Evolutionary conservation across 208 protist genomes (phyloP).

Genomic region (Trypanosoma cruzi): DNA sequence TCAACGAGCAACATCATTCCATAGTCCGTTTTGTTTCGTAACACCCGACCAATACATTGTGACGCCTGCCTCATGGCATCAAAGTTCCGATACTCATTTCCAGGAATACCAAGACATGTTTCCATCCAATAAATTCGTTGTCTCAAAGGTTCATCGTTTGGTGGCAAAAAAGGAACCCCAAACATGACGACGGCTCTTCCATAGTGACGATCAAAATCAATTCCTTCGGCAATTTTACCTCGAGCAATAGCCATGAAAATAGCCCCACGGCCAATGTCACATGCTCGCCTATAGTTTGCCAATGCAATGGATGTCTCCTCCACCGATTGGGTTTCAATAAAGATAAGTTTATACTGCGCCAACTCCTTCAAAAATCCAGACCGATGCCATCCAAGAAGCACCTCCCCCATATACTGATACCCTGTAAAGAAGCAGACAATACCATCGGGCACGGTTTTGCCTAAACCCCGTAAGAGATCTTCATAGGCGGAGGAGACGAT

Average conservation of each 20-base stretch:
- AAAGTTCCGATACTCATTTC: slow-evolving; percentile 98
- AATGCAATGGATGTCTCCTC: slow-evolving; percentile 98
- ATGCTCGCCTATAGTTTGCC: slow-evolving; percentile 96
- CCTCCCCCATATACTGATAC: slow-evolving; percentile 96
- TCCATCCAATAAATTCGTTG: slow-evolving; percentile 98
- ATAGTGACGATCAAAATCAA: slow-evolving; percentile 99
- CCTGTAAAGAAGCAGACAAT: slow-evolving; percentile 98
- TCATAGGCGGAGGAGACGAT: slow-evolving; percentile 97
- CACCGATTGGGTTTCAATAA: slow-evolving; percentile 98
- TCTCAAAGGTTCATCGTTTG: slow-evolving; percentile 89
- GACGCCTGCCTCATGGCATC: slow-evolving; percentile 98
- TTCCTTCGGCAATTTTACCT: slow-evolving; percentile 98
- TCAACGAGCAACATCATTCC: slow-evolving; percentile 99
- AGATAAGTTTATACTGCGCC: slow-evolving; percentile 97
- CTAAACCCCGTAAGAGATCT: slow-evolving; percentile 94
- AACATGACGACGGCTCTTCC: slow-evolving; percentile 97
- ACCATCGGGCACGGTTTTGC: slow-evolving; percentile 96
- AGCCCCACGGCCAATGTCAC: slow-evolving; percentile 97
- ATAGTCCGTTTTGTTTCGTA: slow-evolving; percentile 99
- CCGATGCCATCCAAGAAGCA: slow-evolving; percentile 93
- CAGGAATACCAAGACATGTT: slow-evolving; percentile 95
- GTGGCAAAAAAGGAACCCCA: slow-evolving; percentile 97
- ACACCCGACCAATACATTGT: slow-evolving; percentile 99
- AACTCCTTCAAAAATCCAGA: slow-evolving; percentile 93
- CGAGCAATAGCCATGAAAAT: slow-evolving; percentile 99